Conservation (phyloP, 192 early-diverging fungal genomes). For the Coemansia sp. region DNA sequence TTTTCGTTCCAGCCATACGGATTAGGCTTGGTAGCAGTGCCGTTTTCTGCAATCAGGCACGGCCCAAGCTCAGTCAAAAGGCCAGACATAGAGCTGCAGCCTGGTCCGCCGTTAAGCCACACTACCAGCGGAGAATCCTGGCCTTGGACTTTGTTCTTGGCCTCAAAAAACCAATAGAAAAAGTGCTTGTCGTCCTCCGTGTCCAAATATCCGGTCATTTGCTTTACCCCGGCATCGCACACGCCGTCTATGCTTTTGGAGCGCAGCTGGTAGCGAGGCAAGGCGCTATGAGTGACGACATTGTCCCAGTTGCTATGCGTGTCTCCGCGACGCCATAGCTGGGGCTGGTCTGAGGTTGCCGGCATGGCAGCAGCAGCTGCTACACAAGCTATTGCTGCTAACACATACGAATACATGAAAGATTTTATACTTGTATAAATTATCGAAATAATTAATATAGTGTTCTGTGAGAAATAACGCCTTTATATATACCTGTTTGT, state of each 20-base stretch:
- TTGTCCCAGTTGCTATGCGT: not conserved
- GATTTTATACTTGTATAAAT: too few species aligned
- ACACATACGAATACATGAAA: too few species aligned
- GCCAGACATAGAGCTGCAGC: conserved; percentile 70
- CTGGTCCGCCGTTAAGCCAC: conserved; percentile 82
- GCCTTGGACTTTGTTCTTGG: conserved; percentile 59
- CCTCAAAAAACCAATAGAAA: conserved; percentile 97
- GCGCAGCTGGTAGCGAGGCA: conserved; percentile 17
- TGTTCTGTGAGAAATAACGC: too few species aligned
- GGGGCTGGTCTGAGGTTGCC: too few species aligned
- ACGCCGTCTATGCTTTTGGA: conserved; percentile 49
- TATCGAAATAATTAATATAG: too few species aligned
- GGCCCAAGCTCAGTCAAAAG: conserved; percentile 80
- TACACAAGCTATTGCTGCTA: too few species aligned
- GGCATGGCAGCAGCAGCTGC: too few species aligned
- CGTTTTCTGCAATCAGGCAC: conserved; percentile 70
- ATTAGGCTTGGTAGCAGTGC: conserved; percentile 66
- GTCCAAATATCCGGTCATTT: conserved; percentile 77
- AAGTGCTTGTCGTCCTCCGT: conserved; percentile 67
- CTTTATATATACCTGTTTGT: too few species aligned
- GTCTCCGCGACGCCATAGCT: too few species aligned
- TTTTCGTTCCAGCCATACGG: conserved; percentile 84
- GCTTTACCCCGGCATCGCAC: conserved; percentile 83
- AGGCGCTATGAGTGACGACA: not conserved
- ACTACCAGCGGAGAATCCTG: conserved; percentile 66